phyloP scores from a whole-genome alignment of 768 basidiomycete genomes.

The Kwoniella sp. region DNA sequence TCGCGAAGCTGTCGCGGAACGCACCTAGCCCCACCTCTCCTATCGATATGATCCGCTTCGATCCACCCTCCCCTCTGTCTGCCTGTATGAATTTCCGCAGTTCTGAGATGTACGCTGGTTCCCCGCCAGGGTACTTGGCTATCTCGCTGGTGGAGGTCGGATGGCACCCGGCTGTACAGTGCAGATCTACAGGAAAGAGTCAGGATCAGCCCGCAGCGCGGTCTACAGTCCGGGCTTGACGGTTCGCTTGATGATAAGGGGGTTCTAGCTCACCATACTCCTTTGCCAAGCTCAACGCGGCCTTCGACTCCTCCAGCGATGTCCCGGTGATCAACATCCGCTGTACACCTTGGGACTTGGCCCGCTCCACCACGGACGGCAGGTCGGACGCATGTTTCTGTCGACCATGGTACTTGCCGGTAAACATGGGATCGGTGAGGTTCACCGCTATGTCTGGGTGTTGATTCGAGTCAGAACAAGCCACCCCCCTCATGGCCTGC shows the following conservation, averaged over 20 bases:
- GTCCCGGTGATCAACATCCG: conserved; percentile 75
- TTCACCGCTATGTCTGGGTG: conserved; percentile 53
- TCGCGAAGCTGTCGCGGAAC: conserved; percentile 5
- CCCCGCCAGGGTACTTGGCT: conserved; percentile 58
- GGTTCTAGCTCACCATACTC: conserved; percentile 54
- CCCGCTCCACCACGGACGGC: conserved; percentile 58
- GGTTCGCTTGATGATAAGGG: neutral
- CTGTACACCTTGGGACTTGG: conserved; percentile 60
- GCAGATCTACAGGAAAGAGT: conserved; percentile 55
- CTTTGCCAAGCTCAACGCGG: conserved; percentile 62
- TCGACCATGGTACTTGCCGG: conserved; percentile 51
- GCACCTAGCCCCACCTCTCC: conserved; percentile 77
- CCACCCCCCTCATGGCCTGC: no score
- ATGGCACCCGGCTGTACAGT: conserved; percentile 73
- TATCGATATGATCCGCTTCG: conserved; percentile 63
- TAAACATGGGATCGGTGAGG: conserved; percentile 53
- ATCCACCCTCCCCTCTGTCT: conserved; percentile 39
- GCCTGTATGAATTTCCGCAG: conserved; percentile 58
- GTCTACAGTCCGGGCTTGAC: neutral
- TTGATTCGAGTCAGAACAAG: neutral
- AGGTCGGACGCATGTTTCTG: conserved; percentile 61
- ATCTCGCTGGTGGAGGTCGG: conserved; percentile 72
- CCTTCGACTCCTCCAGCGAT: conserved; percentile 61
- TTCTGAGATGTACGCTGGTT: conserved; percentile 60
- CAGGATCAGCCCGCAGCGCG: neutral